Evolutionary conservation across 257 asterid genomes (phyloP).

Genomic region (Schizonepeta tenuifolia): DNA sequence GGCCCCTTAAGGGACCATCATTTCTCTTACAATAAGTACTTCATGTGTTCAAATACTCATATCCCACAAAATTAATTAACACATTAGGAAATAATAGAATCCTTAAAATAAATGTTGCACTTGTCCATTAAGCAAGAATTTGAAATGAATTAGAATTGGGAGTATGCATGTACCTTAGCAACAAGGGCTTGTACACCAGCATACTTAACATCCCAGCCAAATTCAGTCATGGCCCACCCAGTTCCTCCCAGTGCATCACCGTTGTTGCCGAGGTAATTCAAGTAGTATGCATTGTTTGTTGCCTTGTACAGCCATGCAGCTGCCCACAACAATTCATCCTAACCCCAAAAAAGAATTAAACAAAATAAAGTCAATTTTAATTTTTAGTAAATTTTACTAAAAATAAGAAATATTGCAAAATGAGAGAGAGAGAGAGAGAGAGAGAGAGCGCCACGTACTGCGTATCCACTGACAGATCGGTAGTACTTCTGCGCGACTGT

Average conservation of each 20-base stretch:
- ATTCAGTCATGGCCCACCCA: conserved; percentile 96
- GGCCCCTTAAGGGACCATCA: no score
- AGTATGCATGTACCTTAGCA: conserved; percentile 58
- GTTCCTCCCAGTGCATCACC: conserved; percentile 94
- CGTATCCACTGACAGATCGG: conserved; percentile 96
- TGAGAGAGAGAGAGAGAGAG: neutral
- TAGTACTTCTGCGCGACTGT: conserved; percentile 89
- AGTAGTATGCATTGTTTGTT: conserved; percentile 62
- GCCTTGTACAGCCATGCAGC: conserved; percentile 99
- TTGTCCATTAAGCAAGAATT: neutral
- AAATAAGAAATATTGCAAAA: no score
- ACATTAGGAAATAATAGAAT: no score
- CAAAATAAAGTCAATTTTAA: neutral
- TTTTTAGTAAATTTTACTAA: neutral
- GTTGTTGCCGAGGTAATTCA: conserved; percentile 75
- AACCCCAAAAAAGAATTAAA: neutral
- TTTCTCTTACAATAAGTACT: no score
- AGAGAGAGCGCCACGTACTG: conserved; percentile 56
- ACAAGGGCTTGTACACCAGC: conserved; percentile 95
- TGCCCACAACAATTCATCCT: conserved; percentile 98
- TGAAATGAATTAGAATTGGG: neutral
- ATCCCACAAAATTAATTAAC: no score
- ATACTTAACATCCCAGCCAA: conserved; percentile 97
- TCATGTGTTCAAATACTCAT: no score
- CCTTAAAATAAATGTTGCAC: neutral